phyloP scores from a whole-genome alignment of 2,329 filamentous ascomycete species.

The Colletotrichum sansevieriae region DNA sequence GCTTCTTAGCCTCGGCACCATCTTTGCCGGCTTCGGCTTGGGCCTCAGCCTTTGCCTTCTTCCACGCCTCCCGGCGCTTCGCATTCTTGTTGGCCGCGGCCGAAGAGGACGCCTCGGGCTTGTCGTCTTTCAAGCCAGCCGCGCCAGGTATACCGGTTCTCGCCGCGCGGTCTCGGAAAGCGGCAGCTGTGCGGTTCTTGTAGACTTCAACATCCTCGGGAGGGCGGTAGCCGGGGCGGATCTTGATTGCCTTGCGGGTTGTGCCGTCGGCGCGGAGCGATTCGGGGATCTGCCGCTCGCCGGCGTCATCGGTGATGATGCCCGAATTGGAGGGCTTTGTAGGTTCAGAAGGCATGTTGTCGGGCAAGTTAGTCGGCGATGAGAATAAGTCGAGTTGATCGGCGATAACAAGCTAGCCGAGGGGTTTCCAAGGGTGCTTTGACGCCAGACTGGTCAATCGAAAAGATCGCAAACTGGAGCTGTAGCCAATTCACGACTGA shows the following conservation, averaged over 20 bases:
- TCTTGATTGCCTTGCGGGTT: conserved; percentile 93
- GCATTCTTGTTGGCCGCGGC: conserved; percentile 85
- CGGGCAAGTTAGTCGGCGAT: background rate
- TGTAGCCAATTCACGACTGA: conserved; percentile 2
- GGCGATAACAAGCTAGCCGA: conserved; percentile 13
- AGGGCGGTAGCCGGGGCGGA: conserved; percentile 92
- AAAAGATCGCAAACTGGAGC: conserved; percentile 2
- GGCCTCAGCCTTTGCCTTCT: conserved; percentile 65
- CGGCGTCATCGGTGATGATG: conserved; percentile 81
- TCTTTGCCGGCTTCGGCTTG: conserved; percentile 71
- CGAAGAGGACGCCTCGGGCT: conserved; percentile 58
- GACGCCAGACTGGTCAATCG: conserved; percentile 5
- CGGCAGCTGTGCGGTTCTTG: conserved; percentile 90
- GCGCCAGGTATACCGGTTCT: conserved; percentile 79
- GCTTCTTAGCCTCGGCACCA: conserved; percentile 51
- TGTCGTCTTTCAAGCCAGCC: conserved; percentile 66
- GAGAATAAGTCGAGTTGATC: background rate
- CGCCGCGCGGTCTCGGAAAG: conserved; percentile 81
- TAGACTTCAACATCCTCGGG: conserved; percentile 97
- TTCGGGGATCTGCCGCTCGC: conserved; percentile 89
- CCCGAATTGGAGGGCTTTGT: conserved; percentile 71
- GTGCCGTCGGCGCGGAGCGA: conserved; percentile 90
- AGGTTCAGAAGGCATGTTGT: conserved; percentile 52
- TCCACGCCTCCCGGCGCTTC: conserved; percentile 73
- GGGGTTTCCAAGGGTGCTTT: background rate